Conservation (phyloP, 73 alveolate species). For the Symbiodinium natans region DNA sequence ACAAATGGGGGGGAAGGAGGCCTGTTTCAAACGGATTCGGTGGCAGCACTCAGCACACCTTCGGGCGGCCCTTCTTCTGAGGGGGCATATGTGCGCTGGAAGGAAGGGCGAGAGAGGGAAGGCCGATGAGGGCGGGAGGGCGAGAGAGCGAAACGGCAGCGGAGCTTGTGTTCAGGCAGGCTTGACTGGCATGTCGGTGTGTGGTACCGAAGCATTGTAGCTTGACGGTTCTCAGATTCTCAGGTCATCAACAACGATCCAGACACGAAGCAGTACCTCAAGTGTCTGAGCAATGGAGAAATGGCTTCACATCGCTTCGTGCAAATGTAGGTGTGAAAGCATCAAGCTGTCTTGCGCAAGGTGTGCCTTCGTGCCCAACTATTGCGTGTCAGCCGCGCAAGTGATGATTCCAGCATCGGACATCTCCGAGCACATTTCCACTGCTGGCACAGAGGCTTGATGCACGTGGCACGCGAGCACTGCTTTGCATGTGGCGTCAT, state of each 20-base stretch:
- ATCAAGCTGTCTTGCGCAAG: background rate
- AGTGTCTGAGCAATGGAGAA: constrained; percentile 94
- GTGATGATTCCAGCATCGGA: constrained; percentile 99
- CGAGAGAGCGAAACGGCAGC: background rate
- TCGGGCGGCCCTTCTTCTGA: too few species aligned
- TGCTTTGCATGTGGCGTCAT: too few species aligned
- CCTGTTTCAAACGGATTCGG: too few species aligned
- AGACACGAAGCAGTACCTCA: constrained; percentile 97
- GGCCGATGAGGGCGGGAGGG: too few species aligned
- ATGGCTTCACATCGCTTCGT: background rate
- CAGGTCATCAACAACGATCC: constrained; percentile 98
- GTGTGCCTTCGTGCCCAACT: constrained; percentile 98
- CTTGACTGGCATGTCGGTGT: too few species aligned
- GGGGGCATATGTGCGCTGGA: too few species aligned
- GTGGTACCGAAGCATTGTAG: too few species aligned
- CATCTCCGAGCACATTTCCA: constrained; percentile 98
- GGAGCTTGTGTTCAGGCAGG: too few species aligned
- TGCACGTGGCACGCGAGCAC: background rate
- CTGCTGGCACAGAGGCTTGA: constrained; percentile 98
- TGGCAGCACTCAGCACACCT: too few species aligned
- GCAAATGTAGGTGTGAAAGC: background rate
- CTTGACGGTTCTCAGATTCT: too few species aligned
- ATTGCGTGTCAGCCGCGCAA: constrained; percentile 98
- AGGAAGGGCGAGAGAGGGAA: background rate
- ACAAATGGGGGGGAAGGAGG: too few species aligned